Percentiles rank a stretch among this genome's conserved stretches.
Conservation (phyloP, 331 rosid species). For the Malus hybrid region DNA sequence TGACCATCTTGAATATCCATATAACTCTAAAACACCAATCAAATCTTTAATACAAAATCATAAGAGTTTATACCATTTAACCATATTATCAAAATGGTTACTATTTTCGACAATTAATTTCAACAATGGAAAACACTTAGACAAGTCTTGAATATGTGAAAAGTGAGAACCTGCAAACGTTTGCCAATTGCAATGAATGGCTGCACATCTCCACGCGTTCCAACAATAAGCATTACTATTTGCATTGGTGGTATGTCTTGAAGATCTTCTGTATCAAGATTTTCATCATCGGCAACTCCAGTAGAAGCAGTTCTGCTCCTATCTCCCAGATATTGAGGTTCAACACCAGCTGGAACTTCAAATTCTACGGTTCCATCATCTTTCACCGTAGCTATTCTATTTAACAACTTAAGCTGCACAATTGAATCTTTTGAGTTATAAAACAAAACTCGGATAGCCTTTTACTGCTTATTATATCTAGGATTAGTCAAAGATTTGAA, state of each 20-base stretch:
- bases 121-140: background rate
- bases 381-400: conserved; percentile 84
- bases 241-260: conserved; percentile 67
- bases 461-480: background rate
- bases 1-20: background rate
- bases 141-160: conserved; percentile 7
- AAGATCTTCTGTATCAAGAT: conserved; percentile 50
- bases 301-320: conserved; percentile 18
- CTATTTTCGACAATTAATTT: background rate
- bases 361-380: conserved; percentile 86
- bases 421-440: conserved; percentile 5
- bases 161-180: conserved; percentile 68
- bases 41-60: background rate
- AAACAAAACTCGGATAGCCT: background rate
- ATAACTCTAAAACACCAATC: background rate
- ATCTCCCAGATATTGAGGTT: conserved; percentile 39
- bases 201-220: conserved; percentile 97
- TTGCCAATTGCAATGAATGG: conserved; percentile 94
- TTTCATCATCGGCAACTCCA: conserved; percentile 40
- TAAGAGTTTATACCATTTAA: background rate
- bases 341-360: conserved; percentile 74
- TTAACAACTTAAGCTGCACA: conserved; percentile 76
- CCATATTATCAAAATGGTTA: background rate
- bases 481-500: background rate
- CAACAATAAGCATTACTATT: conserved; percentile 95